Conservation (phyloP, 345 rosid species). For the Aquilaria yunnanensis region DNA sequence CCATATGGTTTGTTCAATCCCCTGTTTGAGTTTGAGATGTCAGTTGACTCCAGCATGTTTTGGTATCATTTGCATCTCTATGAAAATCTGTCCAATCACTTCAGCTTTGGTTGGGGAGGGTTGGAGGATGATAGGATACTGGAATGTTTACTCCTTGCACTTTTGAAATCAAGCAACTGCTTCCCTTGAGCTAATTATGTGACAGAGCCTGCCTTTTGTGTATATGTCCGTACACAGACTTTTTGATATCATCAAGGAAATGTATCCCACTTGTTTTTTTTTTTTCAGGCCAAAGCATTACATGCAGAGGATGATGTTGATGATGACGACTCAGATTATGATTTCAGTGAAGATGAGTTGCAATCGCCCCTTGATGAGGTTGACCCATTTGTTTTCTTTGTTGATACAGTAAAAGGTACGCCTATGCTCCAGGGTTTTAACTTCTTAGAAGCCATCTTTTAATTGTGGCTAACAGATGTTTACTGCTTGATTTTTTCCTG, state of each 20-base stretch:
- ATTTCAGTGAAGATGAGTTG: constrained; percentile 76
- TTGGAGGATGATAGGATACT: no score
- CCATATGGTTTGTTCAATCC: no score
- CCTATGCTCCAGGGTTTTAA: neutral
- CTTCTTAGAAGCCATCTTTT: neutral
- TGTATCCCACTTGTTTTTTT: neutral
- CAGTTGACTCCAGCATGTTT: no score
- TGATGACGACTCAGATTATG: constrained; percentile 73
- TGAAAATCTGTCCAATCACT: no score
- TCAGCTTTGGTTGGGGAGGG: no score
- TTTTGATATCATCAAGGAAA: neutral
- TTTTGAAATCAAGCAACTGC: no score
- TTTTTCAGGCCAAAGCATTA: constrained; percentile 51
- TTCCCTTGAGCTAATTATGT: no score
- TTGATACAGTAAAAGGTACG: constrained; percentile 72
- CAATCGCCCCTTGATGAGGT: constrained; percentile 92
- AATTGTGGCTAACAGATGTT: neutral
- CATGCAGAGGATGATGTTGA: constrained; percentile 40
- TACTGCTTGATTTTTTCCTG: neutral
- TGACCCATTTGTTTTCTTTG: constrained; percentile 83
- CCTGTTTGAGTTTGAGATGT: no score
- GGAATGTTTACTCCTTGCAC: no score
- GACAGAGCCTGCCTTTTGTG: neutral
- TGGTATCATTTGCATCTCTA: no score
- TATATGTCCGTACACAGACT: neutral